Evolutionary conservation across 495 filamentous ascomycete genomes (phyloP), one percentile per base, ranked within the genome.

Genomic region (Glutinoglossum americanum): DNA sequence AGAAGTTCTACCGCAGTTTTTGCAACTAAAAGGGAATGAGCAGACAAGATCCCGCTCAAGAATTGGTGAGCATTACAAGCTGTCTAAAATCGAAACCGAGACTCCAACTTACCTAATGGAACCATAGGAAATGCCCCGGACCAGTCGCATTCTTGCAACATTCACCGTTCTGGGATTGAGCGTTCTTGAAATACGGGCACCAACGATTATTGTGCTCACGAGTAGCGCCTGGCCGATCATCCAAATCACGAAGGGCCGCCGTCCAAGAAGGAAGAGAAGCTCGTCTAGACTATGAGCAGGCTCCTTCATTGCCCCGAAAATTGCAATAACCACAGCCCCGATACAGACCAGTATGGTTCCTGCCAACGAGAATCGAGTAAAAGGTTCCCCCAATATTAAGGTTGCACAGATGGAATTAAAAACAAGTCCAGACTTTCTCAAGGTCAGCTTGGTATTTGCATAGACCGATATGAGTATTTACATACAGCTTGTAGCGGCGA

Each of bases 321-420:
- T 79, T 26, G 87, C 90, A 62, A 99, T 99, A 54, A 97, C 68
- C 19, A 89, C 72, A 1, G 92, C 92, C 41, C 92, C 92, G 33
- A 74, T 71, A 58, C 84, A 89, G 17, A 97, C 93, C 25, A 99
- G 78, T 30, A 88, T 63, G 5, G 92, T 99, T 19, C 92, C 92
- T 62, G 84, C 76, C 30, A 94, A 76, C 4, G 89, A 95, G 76
- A 86, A 89, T 64, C 80, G 76, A 23, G 92, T 99, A 70, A 96
- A 99, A 1, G 89, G 83, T 71, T 99, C 92, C 35, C 85, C 80
- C 35, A 99, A 79, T 63, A 99, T 89, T 44, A 99, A 71, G 2
- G 89, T 89, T 44, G 92, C 92, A 69, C 92, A 96, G 59, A 95
- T 85, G 39, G 90, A 94, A 72, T 99, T 99, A 73, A 99, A 99